These are phyloP conservation scores for Pistacia vera DNA, from an alignment of 345 rosid genomes.

Conservation along the genomic window DNA sequence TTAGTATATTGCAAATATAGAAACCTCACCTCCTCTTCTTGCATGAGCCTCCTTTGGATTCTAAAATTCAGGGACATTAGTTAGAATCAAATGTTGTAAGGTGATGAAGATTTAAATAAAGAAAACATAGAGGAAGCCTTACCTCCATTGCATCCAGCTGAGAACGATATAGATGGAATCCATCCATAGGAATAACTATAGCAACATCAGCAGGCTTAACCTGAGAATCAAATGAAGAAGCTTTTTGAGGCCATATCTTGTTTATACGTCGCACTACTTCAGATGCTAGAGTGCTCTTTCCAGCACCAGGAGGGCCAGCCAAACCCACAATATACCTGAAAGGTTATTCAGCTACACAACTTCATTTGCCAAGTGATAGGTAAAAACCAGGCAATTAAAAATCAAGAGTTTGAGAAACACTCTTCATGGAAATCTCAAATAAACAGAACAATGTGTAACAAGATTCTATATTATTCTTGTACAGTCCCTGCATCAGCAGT, in stretches of 20 bases:
- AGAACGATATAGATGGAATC: constrained; percentile 88
- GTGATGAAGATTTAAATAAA: neutral
- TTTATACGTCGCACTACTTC: constrained; percentile 73
- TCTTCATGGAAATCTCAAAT: neutral
- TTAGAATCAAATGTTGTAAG: constrained; percentile 15
- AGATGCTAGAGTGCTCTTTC: constrained; percentile 84
- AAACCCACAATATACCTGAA: constrained; percentile 80
- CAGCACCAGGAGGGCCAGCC: constrained; percentile 97
- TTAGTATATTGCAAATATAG: constrained; percentile 13
- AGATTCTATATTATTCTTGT: too few species aligned
- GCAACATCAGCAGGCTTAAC: constrained; percentile 74
- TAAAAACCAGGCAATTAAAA: neutral
- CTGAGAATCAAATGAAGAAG: constrained; percentile 65
- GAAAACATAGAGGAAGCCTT: constrained; percentile 23
- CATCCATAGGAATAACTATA: constrained; percentile 88
- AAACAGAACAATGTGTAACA: neutral
- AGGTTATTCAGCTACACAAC: constrained; percentile 8
- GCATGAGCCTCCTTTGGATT: constrained; percentile 96
- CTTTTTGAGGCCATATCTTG: constrained; percentile 69
- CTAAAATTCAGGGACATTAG: constrained; percentile 34
- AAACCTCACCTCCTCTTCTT: constrained; percentile 89
- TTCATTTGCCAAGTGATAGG: neutral
- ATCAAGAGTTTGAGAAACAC: neutral
- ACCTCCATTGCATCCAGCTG: constrained; percentile 98
- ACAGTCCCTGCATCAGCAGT: too few species aligned